phyloP scores from a whole-genome alignment of 2,329 filamentous ascomycete species.

The Aspergillus sp. region DNA sequence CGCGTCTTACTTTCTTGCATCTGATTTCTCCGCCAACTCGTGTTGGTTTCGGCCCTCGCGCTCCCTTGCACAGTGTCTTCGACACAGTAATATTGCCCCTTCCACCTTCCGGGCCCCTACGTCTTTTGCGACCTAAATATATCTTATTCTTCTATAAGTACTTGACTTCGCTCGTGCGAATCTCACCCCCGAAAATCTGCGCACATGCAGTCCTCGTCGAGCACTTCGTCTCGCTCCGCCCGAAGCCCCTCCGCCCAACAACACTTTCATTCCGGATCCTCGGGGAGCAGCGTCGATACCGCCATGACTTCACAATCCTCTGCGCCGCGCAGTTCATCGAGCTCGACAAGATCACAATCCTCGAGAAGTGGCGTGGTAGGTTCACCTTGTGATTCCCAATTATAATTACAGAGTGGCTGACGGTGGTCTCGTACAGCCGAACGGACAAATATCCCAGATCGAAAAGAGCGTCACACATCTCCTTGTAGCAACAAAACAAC shows the following conservation, averaged over 20 bases:
- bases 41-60: conserved; percentile 15
- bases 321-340: conserved; percentile 67
- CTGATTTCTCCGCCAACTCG: conserved; percentile 4
- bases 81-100: conserved; percentile 20
- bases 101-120: conserved; percentile 19
- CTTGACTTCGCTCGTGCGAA: background rate
- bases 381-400: conserved; percentile 28
- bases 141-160: background rate
- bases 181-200: conserved; percentile 9
- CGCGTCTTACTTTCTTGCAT: conserved; percentile 11
- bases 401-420: conserved; percentile 8
- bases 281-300: conserved; percentile 55
- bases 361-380: conserved; percentile 64
- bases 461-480: conserved; percentile 99
- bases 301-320: conserved; percentile 60
- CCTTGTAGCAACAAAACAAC: conserved; percentile 94
- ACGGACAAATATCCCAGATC: conserved; percentile 87
- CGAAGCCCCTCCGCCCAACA: conserved; percentile 49
- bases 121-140: conserved; percentile 15
- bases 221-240: conserved; percentile 46
- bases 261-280: conserved; percentile 30
- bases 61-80: conserved; percentile 20
- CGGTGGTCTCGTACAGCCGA: conserved; percentile 54
- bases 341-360: conserved; percentile 65
- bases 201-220: conserved; percentile 30